Base-by-base conservation (phyloP, 768 basidiomycete species). In the Calocera cornea region DNA sequence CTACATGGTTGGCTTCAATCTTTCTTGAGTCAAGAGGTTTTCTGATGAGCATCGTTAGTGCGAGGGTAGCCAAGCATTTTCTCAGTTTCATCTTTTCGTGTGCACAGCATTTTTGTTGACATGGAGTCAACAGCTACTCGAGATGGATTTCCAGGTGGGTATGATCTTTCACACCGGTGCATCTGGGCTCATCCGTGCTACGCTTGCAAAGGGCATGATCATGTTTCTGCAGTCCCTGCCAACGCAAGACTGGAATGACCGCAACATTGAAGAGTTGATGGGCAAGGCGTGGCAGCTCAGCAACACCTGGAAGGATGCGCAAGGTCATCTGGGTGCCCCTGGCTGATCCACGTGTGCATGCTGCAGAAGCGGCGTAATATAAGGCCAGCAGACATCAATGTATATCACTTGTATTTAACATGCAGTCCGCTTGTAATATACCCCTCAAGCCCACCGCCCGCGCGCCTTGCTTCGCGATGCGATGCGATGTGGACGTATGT, bases 21-120 rank as follows among this genome's bases (percentile, higher is more conserved):
- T 36, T 17, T 1, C 27, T 10, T 66, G n/a, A 29, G 5, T 38
- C 41, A 22, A 11, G 8, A 7, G 19, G 31, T 17, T 19, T 49
- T 17, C 0, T 38, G 44, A 31, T 63, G 27, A n/a, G 49, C 1
- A 41, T 69, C 1, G 68, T 1, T 67, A 99, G 97, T 89, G 95
- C 16, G 97, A 99, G 78, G 97, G 97, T 3, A 82, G 93, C 1
- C 95, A 99, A 71, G 97, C 97, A 12, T 99, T 99, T 78, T 97
- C 95, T 16, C 93, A 98, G 76, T 99, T 98, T 75, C 97, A 99
- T 75, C 80, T 98, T 19, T 99, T 98, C 74, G 97, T 99, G 31
- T 99, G 97, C 74, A 95, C 93, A 2, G 95, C 95, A 0, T 95
- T 99, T 76, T 84, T 99, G 17, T 92, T 97, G 19, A 87, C 87